Base-by-base conservation (phyloP, 2,329 filamentous ascomycete species). In the Lachnellula occidentalis region DNA sequence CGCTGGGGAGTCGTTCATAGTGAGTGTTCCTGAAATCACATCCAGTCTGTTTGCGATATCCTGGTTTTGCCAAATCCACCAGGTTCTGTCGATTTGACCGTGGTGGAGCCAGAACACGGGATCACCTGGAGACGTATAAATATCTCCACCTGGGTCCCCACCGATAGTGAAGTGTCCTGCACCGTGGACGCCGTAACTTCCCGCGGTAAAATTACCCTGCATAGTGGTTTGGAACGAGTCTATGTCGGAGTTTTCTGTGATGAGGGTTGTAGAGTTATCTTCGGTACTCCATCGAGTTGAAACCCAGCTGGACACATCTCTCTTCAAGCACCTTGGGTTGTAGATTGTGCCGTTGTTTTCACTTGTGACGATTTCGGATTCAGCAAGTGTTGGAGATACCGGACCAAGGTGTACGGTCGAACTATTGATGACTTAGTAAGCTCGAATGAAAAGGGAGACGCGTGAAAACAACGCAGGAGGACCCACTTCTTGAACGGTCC, bases 61-160 rank as follows among this genome's bases (percentile, higher is more conserved):
- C 21, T 74, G 70, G 53, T 74, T 75, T 65, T 77, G 75, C 75
- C 75, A 78, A 59, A 78, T 73, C 64, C 73, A 77, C 64, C 74
- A 76, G 46, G 74, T 67, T 12, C 76, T 68, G 56, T 78, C 76
- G 50, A 78, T 71, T 58, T 74, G 69, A 0, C 66, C 73, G 53
- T 78, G 76, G 57, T 78, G 75, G 8, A 75, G 61, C 55, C 70
- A 77, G 64, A 78, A 78, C 1, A 64, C 72, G 2, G 76, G 76
- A 54, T 78, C 76, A 4, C 72, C 68, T 1, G 75, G 71, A 9
- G 73, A 74, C 45, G 73, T 69, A 57, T 71, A 72, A 58, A 74
- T 69, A 56, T 78, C 76, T 45, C 71, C 68, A 21, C 74, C 74
- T 15, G 75, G 75, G 60, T 78, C 75, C 41, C 76, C 77, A 12